Conservation (phyloP, 352 stramenopile genomes). For the Phytophthora macrochlamydospora region DNA sequence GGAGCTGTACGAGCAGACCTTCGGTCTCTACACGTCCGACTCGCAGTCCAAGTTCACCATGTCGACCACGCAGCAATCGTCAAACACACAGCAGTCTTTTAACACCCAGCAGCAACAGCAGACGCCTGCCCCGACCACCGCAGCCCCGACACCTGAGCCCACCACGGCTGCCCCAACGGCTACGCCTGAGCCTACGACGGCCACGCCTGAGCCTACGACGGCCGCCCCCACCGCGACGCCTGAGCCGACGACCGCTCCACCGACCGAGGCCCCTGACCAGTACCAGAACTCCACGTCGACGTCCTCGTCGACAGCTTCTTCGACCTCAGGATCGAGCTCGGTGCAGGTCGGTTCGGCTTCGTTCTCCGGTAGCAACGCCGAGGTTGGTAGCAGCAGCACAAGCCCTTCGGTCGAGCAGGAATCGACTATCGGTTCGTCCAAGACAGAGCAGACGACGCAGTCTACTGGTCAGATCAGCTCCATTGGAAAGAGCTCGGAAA, state of each 20-base stretch:
- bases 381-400: conserved; percentile 20
- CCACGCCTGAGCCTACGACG: conserved; percentile 15
- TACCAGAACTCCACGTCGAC: conserved; percentile 22
- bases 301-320: conserved; percentile 12
- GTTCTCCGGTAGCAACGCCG: conserved; percentile 17
- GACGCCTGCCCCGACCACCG: conserved; percentile 9
- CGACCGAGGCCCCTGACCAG: conserved; percentile 15
- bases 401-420: conserved; percentile 11
- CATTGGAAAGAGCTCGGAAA: conserved; percentile 31
- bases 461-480: conserved; percentile 25
- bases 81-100: no score
- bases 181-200: conserved; percentile 11
- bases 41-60: conserved; percentile 61
- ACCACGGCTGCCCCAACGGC: conserved; percentile 12
- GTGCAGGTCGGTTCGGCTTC: conserved; percentile 15
- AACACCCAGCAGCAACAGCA: neutral
- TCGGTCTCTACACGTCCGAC: conserved; percentile 52
- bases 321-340: conserved; percentile 17
- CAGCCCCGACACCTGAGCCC: conserved; percentile 1
- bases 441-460: conserved; percentile 25
- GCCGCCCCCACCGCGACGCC: conserved; percentile 10
- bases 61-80: conserved; percentile 5
- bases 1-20: conserved; percentile 52
- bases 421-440: conserved; percentile 18
- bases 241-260: conserved; percentile 3